Evolutionary conservation across 2,329 filamentous ascomycete species (phyloP), one percentile per base, ranked within the genome.

Genomic region (Aureobasidium sp.): DNA sequence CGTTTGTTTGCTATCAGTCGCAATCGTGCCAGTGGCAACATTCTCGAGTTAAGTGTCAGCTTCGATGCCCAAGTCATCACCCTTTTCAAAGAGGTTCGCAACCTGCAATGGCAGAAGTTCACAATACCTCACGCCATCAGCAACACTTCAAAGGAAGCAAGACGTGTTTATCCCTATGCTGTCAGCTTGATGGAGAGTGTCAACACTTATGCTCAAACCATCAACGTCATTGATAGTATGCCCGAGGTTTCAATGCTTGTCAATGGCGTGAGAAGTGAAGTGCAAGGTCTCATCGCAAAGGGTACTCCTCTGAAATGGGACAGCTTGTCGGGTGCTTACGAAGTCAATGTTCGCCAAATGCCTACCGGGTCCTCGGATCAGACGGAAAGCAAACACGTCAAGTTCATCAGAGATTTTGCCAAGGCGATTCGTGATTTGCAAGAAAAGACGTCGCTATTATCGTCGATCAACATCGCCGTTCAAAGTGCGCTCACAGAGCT

Each of bases 171-270:
- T 69, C 94, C 94, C 0, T 99, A 95, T 71, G 94, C 95, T 27
- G 92, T 99, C 67, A 97, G 92, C 71, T 78, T 99, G 67, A 99
- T 99, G 91, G 94, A 99, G 77, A 97, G 91, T 70, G 91, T 97
- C n/a, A 85, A 92, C 63, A 97, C 91, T 0, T 88, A 96, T 66
- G 84, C 91, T 1, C 93, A 97, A 75, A 97, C 91, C 0, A 87
- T 88, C 68, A 87, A 91, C 34, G 86, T 89, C 56, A 95, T 99
- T 64, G 81, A 85, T 20, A 85, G 88, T 61, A 93, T 99, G 90
- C 84, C 87, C 12, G 89, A 93, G 67, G 91, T 97, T 63, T 86
- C 91, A 0, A 87, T 96, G 53, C 80, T 99, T 25, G 81, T 99
- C 27, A 91, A 90, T 71, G 91, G 93, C 27, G 96, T 97, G 71